phyloP scores from a whole-genome alignment of 345 rosid species.

The Hibiscus tridactylites region DNA sequence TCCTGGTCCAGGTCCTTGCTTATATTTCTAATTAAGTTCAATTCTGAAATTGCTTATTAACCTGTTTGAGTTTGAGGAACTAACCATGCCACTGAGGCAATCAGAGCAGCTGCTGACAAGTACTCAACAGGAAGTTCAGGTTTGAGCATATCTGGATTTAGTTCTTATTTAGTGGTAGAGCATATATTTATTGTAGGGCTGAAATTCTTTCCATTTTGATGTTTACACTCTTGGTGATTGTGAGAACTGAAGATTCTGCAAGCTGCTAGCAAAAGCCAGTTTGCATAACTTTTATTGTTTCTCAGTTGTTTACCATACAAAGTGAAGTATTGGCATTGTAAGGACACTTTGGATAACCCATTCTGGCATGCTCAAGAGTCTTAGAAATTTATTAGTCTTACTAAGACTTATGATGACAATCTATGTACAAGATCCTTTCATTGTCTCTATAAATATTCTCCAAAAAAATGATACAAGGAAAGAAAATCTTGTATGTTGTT shows the following conservation, averaged over 20 bases:
- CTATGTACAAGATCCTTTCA: not conserved
- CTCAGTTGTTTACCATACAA: not conserved
- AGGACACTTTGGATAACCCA: too few species aligned
- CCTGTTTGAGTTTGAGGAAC: not conserved
- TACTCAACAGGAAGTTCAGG: not conserved
- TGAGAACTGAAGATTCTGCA: not conserved
- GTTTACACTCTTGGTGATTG: not conserved
- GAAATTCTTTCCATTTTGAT: not conserved
- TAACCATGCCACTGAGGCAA: too few species aligned
- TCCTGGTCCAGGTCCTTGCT: not conserved
- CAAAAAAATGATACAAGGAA: not conserved
- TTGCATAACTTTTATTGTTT: not conserved
- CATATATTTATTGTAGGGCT: not conserved
- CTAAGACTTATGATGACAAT: not conserved
- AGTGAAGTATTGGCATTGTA: too few species aligned
- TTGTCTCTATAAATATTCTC: not conserved
- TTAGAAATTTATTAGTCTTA: not conserved
- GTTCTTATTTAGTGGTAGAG: too few species aligned
- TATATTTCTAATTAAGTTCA: not conserved
- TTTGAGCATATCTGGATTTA: too few species aligned
- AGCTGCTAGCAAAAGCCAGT: not conserved
- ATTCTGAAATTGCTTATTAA: conserved; percentile 7
- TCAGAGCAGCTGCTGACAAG: not conserved
- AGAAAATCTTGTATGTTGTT: not conserved
- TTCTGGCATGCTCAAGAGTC: too few species aligned